A percentile compares a stretch with the other conserved stretches of the same genome.
phyloP scores from a whole-genome alignment of 176 grass and related monocot genomes.

The Carex myosuroides region DNA sequence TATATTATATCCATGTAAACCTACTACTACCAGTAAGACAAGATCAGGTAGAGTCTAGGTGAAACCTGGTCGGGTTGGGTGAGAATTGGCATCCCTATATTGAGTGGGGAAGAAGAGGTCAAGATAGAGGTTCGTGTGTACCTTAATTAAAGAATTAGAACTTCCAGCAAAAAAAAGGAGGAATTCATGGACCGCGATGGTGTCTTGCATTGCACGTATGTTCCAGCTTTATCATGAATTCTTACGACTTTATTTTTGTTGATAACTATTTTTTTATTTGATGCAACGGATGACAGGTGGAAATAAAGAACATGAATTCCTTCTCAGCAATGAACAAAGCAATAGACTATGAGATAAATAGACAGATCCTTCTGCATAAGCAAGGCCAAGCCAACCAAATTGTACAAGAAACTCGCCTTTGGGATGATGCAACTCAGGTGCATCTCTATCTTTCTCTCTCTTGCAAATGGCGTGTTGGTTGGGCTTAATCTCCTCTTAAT shows the following conservation, averaged over 20 bases:
- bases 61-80: not conserved
- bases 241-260: not conserved
- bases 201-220: not conserved
- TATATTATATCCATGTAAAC: not conserved
- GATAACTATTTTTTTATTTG: not conserved
- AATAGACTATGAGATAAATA: constrained; percentile 79
- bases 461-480: not conserved
- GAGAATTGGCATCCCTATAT: not conserved
- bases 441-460: not conserved
- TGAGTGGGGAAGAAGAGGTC: not conserved
- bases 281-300: constrained; percentile 37
- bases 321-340: constrained; percentile 86
- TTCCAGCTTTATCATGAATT: not conserved
- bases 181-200: not conserved
- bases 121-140: not conserved
- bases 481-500: not conserved
- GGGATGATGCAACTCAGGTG: constrained; percentile 91
- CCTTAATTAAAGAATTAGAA: not conserved
- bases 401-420: constrained; percentile 92
- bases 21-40: not conserved
- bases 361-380: constrained; percentile 78
- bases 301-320: constrained; percentile 97
- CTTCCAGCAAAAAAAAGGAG: not conserved
- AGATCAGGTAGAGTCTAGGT: not conserved
- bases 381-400: constrained; percentile 67